Conservation (phyloP, 78 protist species). For the Dictyostelium firmibasis region DNA sequence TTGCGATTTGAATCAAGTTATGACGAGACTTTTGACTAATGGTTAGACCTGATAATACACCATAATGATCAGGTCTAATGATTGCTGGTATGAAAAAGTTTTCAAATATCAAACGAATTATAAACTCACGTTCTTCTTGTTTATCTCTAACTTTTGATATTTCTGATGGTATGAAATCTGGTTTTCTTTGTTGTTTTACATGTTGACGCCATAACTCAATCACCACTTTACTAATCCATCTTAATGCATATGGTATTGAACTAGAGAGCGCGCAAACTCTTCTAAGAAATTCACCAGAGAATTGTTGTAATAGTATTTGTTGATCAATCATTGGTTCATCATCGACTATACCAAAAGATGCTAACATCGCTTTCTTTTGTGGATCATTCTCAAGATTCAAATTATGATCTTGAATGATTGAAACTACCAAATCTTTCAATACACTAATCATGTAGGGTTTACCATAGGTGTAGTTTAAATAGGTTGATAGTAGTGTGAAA, state of each 20-base stretch:
- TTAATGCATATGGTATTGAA: constrained; percentile 41
- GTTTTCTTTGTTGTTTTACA: constrained; percentile 2
- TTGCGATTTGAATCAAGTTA: constrained; percentile 68
- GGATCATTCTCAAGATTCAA: constrained; percentile 63
- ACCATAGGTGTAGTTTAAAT: constrained; percentile 62
- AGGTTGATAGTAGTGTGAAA: constrained; percentile 43
- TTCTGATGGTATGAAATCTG: constrained; percentile 12
- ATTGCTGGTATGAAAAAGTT: constrained; percentile 65
- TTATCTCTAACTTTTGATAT: background rate
- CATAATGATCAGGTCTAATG: constrained; percentile 55
- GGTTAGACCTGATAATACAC: constrained; percentile 46
- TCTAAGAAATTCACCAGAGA: constrained; percentile 47
- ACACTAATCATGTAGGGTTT: constrained; percentile 58
- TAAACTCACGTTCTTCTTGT: constrained; percentile 23
- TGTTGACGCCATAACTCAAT: background rate
- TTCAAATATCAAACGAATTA: constrained; percentile 39
- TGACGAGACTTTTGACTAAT: constrained; percentile 65
- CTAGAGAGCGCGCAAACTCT: constrained; percentile 34
- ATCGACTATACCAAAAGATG: constrained; percentile 34
- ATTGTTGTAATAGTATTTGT: constrained; percentile 42
- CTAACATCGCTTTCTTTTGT: constrained; percentile 66
- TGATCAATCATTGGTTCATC: constrained; percentile 42
- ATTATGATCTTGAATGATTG: constrained; percentile 72
- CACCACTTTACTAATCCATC: constrained; percentile 31
- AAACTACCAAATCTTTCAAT: constrained; percentile 41